Base-by-base conservation (phyloP, 2,329 filamentous ascomycete genomes). In the Bipolaris oryzae region DNA sequence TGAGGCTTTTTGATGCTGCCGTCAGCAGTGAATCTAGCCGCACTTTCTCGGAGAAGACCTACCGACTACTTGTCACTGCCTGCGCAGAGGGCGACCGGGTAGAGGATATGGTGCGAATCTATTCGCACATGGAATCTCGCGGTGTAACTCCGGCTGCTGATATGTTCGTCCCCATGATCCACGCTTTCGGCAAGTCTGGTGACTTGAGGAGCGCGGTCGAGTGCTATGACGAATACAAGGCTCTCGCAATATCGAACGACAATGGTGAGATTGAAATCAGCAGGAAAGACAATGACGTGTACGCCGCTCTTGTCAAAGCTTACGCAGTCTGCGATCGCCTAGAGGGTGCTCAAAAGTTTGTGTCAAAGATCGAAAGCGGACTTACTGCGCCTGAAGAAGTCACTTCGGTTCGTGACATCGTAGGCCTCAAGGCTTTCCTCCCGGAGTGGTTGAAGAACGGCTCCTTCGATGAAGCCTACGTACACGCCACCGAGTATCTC, bases 151-250 rank as follows among this genome's bases (percentile, higher is more conserved):
- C 94, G 0, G 87, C 89, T 56, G 89, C 92, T 5, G 87, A 89
- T 43, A 91, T 94, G 50, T 98, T 96, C 78, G 90, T 92, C 1
- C 85, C 89, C 16, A 96, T 99, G 91, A 97, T 99, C 74, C 88
- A 90, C n/a, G 92, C 93, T 0, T 98, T 96, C 72, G 91, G 91
- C 58, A 85, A 85, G 39, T 85, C 85, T 10, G 90, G 92, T 47
- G 92, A 98, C 73, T 80, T 98, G 42, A 83, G 88, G 68, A 96
- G 90, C 66, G 95, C 93, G 18, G 91, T 98, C 6, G 92, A 96
- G 74, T 92, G 92, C 77, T 99, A 97, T 79, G 94, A 96, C 63
- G 91, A 96, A 77, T 98, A 98, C 82, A 92, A 92, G 71, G 85
- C 87, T 43, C 82, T 97, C 39, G 93, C 94, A n/a, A 86, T 98